These are phyloP conservation scores for Theileria parva DNA, from an alignment of 169 alveolate species.

Conservation along the genomic window DNA sequence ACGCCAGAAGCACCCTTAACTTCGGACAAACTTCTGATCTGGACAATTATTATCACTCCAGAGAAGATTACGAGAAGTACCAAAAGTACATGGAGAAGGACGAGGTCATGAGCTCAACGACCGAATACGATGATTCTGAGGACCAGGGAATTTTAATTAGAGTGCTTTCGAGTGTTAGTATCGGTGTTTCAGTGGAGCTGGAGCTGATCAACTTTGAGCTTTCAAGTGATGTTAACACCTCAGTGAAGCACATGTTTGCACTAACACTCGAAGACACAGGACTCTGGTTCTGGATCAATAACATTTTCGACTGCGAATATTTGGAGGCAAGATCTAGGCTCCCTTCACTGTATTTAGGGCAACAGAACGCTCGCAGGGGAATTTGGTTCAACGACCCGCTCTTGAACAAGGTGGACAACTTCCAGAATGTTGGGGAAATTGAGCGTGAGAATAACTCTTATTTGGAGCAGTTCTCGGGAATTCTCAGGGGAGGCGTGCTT, in stretches of 20 bases:
- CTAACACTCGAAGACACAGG: slow-evolving; percentile 59
- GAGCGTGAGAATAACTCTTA: slow-evolving; percentile 3
- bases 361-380: neutral
- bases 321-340: slow-evolving; percentile 8
- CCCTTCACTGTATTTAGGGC: neutral
- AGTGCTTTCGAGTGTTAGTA: slow-evolving; percentile 24
- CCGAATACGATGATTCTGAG: slow-evolving; percentile 2
- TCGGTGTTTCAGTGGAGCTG: slow-evolving; percentile 32
- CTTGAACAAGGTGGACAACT: slow-evolving; percentile 3
- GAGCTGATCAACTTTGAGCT: slow-evolving; percentile 53
- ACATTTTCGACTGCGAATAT: slow-evolving; percentile 25
- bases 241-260: slow-evolving; percentile 23
- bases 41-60: neutral
- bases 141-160: slow-evolving; percentile 19
- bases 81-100: neutral
- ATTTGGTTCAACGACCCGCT: slow-evolving; percentile 12
- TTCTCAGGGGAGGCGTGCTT: slow-evolving; percentile 10
- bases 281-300: slow-evolving; percentile 40
- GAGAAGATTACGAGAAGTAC: neutral
- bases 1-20: neutral
- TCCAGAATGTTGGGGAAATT: neutral
- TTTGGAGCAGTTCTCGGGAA: slow-evolving; percentile 14
- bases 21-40: neutral
- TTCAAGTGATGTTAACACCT: slow-evolving; percentile 26
- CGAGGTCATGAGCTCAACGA: neutral